Evolutionary conservation across 106 monocot genomes (phyloP), one percentile per base, ranked within the genome.

Genomic region (Amphibolis antarctica): DNA sequence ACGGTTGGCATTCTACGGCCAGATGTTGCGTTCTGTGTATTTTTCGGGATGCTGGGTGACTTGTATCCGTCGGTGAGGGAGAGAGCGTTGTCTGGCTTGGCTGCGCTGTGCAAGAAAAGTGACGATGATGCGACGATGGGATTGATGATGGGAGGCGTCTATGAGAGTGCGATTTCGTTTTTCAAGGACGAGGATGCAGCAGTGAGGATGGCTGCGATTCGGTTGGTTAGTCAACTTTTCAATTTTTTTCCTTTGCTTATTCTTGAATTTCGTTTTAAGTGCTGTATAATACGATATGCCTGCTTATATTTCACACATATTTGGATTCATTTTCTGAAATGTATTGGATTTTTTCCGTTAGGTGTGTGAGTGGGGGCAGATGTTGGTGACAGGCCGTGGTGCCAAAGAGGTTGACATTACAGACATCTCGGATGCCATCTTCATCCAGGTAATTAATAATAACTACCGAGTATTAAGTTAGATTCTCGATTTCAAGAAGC

Each of bases 21-120:
- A 10, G 42, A 67, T 53, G 22, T 68, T 20, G 28, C 69, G 71
- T 18, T 89, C 42, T 72, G 62, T 22, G 65, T 86, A 28, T 67
- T 94, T 15, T 64, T 89, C 1, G 86, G 73, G 17, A 53, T 86
- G 20, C 56, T 74, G 2, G 65, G 53, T 0, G 89, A 89, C 42
- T 28, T 89, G 26, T 84, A 84, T 30, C 89, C 89, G 11, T 62
- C 73, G 24, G 67, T 79, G 54, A 79, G 89, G 58, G 58, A 54
- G 30, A 29, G 51, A 9, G 81, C 89, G 1, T 20, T 80, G 5
- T 67, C 77, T 46, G 84, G 89, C 12, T 43, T 94, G 59, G 58
- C 50, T 36, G 64, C 47, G 20, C 20, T 86, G 12, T 80, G 75
- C 69, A 67, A 65, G 64, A 77, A 60, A 18, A 67, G 27, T 30